These are phyloP conservation scores for Penicillium sp. DNA, from an alignment of 2,329 filamentous ascomycete species.

Conservation along the genomic window DNA sequence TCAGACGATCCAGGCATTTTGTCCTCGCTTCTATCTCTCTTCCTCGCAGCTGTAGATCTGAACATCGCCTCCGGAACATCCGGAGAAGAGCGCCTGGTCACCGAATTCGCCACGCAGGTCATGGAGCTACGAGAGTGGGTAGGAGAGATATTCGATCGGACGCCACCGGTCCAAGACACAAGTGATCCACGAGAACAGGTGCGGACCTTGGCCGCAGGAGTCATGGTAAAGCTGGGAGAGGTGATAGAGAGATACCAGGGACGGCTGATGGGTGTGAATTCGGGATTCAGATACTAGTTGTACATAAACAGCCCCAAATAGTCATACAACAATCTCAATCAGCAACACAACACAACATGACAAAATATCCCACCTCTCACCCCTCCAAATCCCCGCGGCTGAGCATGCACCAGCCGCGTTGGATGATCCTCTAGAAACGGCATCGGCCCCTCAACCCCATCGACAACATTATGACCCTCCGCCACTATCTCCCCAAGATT, in stretches of 20 bases:
- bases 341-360: no score
- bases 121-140: constrained; percentile 86
- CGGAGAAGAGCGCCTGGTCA: constrained; percentile 61
- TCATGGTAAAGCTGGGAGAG: constrained; percentile 73
- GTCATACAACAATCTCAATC: no score
- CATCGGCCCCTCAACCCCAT: no score
- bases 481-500: no score
- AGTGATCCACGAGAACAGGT: constrained; percentile 31
- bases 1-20: constrained; percentile 58
- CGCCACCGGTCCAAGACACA: constrained; percentile 45
- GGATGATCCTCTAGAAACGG: no score
- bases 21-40: constrained; percentile 65
- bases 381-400: no score
- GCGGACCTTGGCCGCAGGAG: constrained; percentile 59
- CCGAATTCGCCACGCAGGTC: constrained; percentile 64
- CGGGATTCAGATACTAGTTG: constrained; percentile 39
- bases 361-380: no score
- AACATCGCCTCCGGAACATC: constrained; percentile 47
- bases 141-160: constrained; percentile 59
- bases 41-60: constrained; percentile 72
- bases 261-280: constrained; percentile 62
- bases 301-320: no score
- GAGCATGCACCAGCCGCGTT: no score
- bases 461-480: no score
- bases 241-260: constrained; percentile 73